Evolutionary conservation across 306 rosid genomes (phyloP).

Genomic region (Senna siamea): DNA sequence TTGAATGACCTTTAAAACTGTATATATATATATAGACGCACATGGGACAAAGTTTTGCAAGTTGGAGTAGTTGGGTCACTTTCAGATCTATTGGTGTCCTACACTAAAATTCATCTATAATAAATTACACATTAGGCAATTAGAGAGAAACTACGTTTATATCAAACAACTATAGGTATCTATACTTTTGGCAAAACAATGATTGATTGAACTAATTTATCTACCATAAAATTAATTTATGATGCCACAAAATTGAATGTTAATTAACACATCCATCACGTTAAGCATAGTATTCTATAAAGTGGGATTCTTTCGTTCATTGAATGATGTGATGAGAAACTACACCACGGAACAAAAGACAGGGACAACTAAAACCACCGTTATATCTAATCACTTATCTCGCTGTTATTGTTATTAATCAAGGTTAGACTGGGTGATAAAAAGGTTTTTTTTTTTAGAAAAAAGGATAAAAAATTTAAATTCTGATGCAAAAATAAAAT

Average conservation of each 20-base stretch:
- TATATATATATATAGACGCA: not conserved
- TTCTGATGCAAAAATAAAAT: too few species aligned
- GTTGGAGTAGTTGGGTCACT: conserved; percentile 13
- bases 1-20: not conserved
- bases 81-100: not conserved
- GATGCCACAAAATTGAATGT: not conserved
- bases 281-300: not conserved
- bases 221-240: not conserved
- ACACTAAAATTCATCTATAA: not conserved
- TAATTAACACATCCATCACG: not conserved
- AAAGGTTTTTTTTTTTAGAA: too few species aligned
- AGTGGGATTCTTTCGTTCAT: not conserved
- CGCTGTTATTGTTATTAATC: too few species aligned
- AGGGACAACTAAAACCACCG: not conserved
- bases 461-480: too few species aligned
- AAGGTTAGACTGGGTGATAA: too few species aligned
- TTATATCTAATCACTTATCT: too few species aligned
- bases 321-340: not conserved
- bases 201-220: not conserved
- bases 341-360: not conserved
- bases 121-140: too few species aligned
- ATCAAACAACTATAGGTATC: not conserved
- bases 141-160: not conserved
- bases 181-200: not conserved
- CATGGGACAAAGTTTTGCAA: not conserved